Conservation (phyloP, 768 basidiomycete genomes). For the Austroboletus festivus region DNA sequence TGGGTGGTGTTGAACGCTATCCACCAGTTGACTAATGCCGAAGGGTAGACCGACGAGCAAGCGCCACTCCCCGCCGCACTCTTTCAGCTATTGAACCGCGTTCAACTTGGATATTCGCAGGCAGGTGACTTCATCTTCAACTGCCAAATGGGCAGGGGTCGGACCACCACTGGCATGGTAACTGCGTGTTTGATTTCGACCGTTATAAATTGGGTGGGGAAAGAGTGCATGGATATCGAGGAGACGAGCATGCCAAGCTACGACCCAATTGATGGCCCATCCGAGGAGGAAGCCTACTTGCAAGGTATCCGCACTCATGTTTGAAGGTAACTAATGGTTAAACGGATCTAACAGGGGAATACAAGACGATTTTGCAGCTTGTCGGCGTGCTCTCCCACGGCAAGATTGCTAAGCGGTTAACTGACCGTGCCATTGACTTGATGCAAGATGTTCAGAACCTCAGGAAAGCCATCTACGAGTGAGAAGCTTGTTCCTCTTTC, state of each 20-base stretch:
- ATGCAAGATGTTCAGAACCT: slow-evolving; percentile 98
- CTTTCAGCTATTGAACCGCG: slow-evolving; percentile 70
- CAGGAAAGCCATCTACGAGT: slow-evolving; percentile 94
- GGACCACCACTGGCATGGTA: slow-evolving; percentile 97
- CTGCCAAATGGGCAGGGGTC: slow-evolving; percentile 92
- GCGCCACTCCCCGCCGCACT: slow-evolving; percentile 90
- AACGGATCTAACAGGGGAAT: slow-evolving; percentile 68
- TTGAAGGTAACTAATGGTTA: not conserved
- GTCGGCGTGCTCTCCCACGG: slow-evolving; percentile 90
- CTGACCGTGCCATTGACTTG: slow-evolving; percentile 84
- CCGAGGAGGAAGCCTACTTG: slow-evolving; percentile 85
- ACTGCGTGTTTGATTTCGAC: slow-evolving; percentile 84
- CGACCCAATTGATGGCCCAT: slow-evolving; percentile 75
- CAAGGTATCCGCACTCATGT: slow-evolving; percentile 51
- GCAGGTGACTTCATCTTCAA: slow-evolving; percentile 88
- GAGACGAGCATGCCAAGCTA: slow-evolving; percentile 43
- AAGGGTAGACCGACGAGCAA: slow-evolving; percentile 88
- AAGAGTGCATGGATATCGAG: slow-evolving; percentile 39
- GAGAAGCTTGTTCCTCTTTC: slow-evolving; percentile 29
- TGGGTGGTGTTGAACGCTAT: slow-evolving; percentile 35
- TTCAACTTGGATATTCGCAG: slow-evolving; percentile 53
- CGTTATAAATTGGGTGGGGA: slow-evolving; percentile 55
- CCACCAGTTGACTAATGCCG: slow-evolving; percentile 3
- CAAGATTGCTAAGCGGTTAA: slow-evolving; percentile 86
- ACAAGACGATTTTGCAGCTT: slow-evolving; percentile 93